Evolutionary conservation across 108 stramenopile genomes (phyloP), one percentile per base, ranked within the genome.

Genomic region (Stephanodiscus triporus): DNA sequence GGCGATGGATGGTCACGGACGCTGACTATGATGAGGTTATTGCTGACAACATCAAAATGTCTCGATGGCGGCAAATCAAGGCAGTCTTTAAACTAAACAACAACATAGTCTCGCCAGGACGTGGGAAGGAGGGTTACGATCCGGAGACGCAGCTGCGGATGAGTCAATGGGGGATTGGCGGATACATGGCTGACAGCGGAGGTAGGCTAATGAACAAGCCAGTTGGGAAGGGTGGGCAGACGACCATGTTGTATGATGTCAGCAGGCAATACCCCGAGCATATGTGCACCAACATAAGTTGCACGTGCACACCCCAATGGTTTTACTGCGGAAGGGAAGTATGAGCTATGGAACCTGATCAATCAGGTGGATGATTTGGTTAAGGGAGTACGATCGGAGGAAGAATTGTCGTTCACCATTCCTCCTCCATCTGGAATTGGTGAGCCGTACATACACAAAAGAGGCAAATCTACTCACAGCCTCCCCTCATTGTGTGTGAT

Each of bases 101-200:
- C 36, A 36, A 36, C 7, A 4, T 36, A 36, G 7, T 36, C 7
- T 4, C 36, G 7, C 6, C 36, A 36, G 6, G 6, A 7, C 36
- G 36, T 36, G 36, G 36, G 7, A 36, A 6, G 36, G 36, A 36
- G 6, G 36, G 36, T 6, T 36, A 36, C 36, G 36, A 36, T 36
- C 36, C 36, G 4, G 4, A 11, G 45, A 71, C 17, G 30, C 26
- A 47, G 29, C 42, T 27, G 4, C 17, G 10, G 70, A 71, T 71
- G 70, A 71, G n/a, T 30, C 58, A 9, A 61, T 20, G 70, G 60
- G 7, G 36, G n/a, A n/a, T n/a, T n/a, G n/a, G n/a, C n/a, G n/a
- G n/a, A n/a, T n/a, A n/a, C n/a, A n/a, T n/a, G n/a, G n/a, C n/a
- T n/a, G n/a, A n/a, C n/a, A n/a, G n/a, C n/a, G n/a, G n/a, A n/a